Conservation (phyloP, 371 early-diverging fungal species). For the Nematocida sp. region DNA sequence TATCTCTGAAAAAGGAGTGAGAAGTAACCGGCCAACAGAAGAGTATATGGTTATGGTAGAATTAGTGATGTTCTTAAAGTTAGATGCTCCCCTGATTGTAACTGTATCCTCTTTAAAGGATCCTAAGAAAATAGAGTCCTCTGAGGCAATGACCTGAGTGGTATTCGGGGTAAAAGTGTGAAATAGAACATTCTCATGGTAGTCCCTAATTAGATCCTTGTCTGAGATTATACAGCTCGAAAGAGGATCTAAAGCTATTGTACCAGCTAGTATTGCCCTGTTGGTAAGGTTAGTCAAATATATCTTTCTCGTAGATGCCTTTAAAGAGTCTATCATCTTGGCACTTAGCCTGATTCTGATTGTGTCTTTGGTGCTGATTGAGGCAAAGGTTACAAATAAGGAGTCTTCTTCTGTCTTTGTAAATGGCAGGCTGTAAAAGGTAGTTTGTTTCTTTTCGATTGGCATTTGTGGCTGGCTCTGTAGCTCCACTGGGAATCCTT, state of each 20-base stretch:
- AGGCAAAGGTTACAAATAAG: neutral
- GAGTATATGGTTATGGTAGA: constrained; percentile 1
- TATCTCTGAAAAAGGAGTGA: constrained; percentile 37
- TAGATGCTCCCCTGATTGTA: constrained; percentile 8
- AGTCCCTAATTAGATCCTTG: neutral
- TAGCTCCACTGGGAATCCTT: constrained; percentile 32
- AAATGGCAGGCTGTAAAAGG: constrained; percentile 42
- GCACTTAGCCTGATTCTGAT: constrained; percentile 39
- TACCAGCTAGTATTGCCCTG: neutral
- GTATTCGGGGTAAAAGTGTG: neutral
- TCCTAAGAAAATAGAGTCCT: neutral
- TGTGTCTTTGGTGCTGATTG: constrained; percentile 9
- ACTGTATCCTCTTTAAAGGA: constrained; percentile 12
- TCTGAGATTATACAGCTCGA: neutral
- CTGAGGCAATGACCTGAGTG: neutral
- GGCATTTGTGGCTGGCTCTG: neutral
- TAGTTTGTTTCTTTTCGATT: constrained; percentile 8
- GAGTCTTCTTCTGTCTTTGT: constrained; percentile 18
- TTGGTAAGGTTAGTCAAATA: constrained; percentile 24
- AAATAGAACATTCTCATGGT: neutral
- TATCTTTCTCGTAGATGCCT: neutral
- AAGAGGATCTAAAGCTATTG: neutral
- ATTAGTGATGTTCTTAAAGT: constrained; percentile 49
- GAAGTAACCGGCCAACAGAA: neutral
- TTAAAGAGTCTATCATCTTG: constrained; percentile 33